Evolutionary conservation across 768 basidiomycete genomes (phyloP).

Genomic region (Lactifluus volemus): DNA sequence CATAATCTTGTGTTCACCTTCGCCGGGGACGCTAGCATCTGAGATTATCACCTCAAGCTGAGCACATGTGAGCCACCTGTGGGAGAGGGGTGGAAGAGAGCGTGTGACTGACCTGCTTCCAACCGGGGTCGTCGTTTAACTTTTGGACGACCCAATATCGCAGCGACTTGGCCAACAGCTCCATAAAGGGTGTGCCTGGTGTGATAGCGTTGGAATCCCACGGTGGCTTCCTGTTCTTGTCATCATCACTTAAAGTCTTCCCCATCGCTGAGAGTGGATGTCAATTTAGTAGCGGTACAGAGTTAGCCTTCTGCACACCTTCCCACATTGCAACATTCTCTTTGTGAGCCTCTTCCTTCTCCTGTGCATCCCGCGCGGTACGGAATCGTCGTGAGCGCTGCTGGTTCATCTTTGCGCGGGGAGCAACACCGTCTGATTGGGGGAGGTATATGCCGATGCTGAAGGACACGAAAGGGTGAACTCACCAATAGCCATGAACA

Average conservation of each 20-base stretch:
- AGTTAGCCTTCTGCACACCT: constrained; percentile 36
- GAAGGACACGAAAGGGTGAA: constrained; percentile 14
- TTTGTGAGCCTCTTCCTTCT: constrained; percentile 81
- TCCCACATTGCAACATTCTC: constrained; percentile 83
- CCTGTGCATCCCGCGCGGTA: constrained; percentile 87
- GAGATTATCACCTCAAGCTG: constrained; percentile 95
- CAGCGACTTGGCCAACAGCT: constrained; percentile 74
- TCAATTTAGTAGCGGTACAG: neutral
- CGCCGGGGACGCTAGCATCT: constrained; percentile 94
- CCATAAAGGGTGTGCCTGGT: constrained; percentile 98
- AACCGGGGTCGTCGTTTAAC: constrained; percentile 90
- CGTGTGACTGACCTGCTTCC: constrained; percentile 61
- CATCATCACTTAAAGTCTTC: constrained; percentile 71
- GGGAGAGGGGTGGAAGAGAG: neutral
- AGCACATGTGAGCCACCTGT: neutral
- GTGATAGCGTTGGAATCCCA: constrained; percentile 99
- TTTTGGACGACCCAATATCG: constrained; percentile 97
- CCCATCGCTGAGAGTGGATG: constrained; percentile 67
- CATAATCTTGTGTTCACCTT: constrained; percentile 99
- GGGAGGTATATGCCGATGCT: neutral
- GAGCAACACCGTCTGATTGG: constrained; percentile 85
- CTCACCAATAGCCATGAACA: constrained; percentile 98
- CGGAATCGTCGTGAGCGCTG: constrained; percentile 96
- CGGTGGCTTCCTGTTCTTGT: constrained; percentile 67
- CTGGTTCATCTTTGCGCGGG: constrained; percentile 99